A percentile compares a stretch with the other conserved stretches of the same genome.
Conservation (phyloP, 2,329 filamentous ascomycete genomes). For the Cladosporium colombiae region DNA sequence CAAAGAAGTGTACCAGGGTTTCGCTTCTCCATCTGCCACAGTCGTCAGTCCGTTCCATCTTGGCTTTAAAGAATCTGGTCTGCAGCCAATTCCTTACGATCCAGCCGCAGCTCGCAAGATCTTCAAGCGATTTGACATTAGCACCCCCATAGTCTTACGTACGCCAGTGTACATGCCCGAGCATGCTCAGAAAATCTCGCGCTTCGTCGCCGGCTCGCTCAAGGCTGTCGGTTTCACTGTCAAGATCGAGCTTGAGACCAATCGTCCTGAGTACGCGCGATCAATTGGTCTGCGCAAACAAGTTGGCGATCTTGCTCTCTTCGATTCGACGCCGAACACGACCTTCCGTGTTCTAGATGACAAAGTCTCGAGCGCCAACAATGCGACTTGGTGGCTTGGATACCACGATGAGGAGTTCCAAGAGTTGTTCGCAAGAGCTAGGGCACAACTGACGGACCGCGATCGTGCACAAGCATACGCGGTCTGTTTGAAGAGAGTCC, state of each 20-base stretch:
- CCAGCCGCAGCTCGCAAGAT: slow-evolving; percentile 10
- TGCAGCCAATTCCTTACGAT: slow-evolving; percentile 19
- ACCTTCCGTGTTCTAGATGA: slow-evolving; percentile 22
- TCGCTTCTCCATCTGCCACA: slow-evolving; percentile 17
- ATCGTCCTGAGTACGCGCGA: slow-evolving; percentile 20
- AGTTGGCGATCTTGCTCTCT: slow-evolving; percentile 18
- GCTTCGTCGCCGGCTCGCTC: slow-evolving; percentile 15
- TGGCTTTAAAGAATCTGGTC: slow-evolving; percentile 3
- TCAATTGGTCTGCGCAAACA: slow-evolving; percentile 20
- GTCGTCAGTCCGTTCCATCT: slow-evolving; percentile 21
- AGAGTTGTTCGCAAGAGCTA: slow-evolving; percentile 14
- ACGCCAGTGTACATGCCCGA: slow-evolving; percentile 22
- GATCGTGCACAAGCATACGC: slow-evolving; percentile 13
- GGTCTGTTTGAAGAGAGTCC: slow-evolving; percentile 15
- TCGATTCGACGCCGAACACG: slow-evolving; percentile 21
- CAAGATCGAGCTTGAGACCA: slow-evolving; percentile 18
- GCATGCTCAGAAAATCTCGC: slow-evolving; percentile 20
- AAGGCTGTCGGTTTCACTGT: slow-evolving; percentile 16
- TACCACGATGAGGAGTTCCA: slow-evolving; percentile 21
- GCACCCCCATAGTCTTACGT: background rate
- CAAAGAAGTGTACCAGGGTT: slow-evolving; percentile 18
- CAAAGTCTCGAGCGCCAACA: slow-evolving; percentile 17
- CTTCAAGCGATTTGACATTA: slow-evolving; percentile 3
- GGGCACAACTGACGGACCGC: background rate
- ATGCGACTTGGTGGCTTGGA: slow-evolving; percentile 20